These are phyloP conservation scores for Naematelia encephala DNA, from an alignment of 768 basidiomycete species.

Conservation along the genomic window DNA sequence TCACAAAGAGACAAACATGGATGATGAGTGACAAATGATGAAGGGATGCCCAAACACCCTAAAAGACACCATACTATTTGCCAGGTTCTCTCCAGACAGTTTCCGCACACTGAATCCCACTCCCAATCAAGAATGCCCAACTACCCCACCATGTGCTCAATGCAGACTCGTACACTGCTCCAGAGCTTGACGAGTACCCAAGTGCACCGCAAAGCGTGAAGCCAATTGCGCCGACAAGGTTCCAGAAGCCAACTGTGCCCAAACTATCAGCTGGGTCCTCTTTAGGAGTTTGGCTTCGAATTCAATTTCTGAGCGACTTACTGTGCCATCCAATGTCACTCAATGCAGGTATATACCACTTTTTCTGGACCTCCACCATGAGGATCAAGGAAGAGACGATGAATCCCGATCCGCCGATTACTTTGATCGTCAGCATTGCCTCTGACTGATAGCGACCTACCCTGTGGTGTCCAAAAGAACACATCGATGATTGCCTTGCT, in stretches of 20 bases:
- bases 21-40: no score
- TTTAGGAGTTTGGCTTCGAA: background rate
- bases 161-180: constrained; percentile 58
- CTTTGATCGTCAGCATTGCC: no score
- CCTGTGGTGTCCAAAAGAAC: constrained; percentile 63
- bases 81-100: constrained; percentile 30
- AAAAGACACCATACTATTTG: background rate
- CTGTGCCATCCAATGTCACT: constrained; percentile 59
- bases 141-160: constrained; percentile 58
- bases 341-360: constrained; percentile 58
- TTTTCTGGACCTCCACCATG: constrained; percentile 60
- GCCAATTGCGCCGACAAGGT: constrained; percentile 60
- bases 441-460: constrained; percentile 20
- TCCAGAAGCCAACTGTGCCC: constrained; percentile 59
- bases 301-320: constrained; percentile 42
- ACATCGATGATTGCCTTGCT: constrained; percentile 54
- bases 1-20: no score
- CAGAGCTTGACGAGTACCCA: constrained; percentile 53
- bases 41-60: no score
- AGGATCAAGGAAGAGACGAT: constrained; percentile 55
- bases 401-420: constrained; percentile 61
- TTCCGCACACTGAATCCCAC: constrained; percentile 60
- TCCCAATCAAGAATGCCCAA: constrained; percentile 65
- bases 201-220: constrained; percentile 62
- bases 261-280: no score